phyloP scores from a whole-genome alignment of 1,139 yeast species.

The Magnusiomyces magnusii region DNA sequence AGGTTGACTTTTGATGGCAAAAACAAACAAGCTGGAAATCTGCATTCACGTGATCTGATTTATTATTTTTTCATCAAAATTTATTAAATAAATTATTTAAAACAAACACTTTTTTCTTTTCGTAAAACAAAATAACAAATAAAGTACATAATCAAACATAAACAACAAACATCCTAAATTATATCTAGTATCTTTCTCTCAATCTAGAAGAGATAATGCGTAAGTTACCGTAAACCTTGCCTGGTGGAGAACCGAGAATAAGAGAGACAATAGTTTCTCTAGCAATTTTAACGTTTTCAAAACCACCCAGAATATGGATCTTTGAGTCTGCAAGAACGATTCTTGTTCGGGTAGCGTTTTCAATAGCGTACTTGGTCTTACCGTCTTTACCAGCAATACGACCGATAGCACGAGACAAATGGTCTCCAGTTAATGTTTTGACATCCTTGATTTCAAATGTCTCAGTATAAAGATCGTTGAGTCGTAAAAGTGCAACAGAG shows the following conservation, averaged over 20 bases:
- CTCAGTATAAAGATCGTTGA: constrained; percentile 94
- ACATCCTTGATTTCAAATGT: constrained; percentile 97
- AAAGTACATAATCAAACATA: constrained; percentile 6
- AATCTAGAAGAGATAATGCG: constrained; percentile 95
- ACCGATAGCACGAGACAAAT: constrained; percentile 96
- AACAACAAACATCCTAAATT: not conserved
- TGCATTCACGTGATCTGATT: not conserved
- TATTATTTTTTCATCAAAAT: no score
- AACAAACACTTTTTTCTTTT: constrained; percentile 4
- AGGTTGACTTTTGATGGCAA: no score
- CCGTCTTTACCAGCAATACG: constrained; percentile 99
- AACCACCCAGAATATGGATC: constrained; percentile 94
- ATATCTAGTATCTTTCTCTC: constrained; percentile 77
- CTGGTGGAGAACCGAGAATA: constrained; percentile 97
- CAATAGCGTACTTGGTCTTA: constrained; percentile 96
- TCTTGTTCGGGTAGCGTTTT: constrained; percentile 96
- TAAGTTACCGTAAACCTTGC: constrained; percentile 93
- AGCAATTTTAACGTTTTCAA: constrained; percentile 94
- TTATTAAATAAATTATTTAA: no score
- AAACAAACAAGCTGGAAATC: no score
- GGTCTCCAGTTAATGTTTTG: constrained; percentile 91
- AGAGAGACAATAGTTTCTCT: constrained; percentile 92
- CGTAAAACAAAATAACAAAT: constrained; percentile 13
- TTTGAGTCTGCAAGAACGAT: constrained; percentile 95
- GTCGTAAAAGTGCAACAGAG: constrained; percentile 85